Evolutionary conservation across 129 eudicot genomes (phyloP), one percentile per base, ranked within the genome.

Genomic region (Helianthus annuus): DNA sequence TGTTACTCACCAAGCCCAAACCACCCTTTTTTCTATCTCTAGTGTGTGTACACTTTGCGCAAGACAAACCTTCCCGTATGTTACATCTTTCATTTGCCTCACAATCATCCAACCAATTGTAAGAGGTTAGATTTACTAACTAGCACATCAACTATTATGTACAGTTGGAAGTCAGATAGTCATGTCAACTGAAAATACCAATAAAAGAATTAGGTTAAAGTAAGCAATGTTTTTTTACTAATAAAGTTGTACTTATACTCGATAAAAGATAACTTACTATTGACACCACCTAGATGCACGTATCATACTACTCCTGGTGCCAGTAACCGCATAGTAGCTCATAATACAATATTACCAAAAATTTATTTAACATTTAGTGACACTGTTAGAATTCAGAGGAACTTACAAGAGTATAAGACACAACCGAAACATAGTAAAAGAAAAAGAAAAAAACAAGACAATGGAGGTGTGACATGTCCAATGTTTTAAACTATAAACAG

Each of bases 181-280:
- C 56, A 71, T 24, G 76, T 29, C 56, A 72, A 22, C 56, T 32
- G 52, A 71, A 15, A 71, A 24, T 49, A 27, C 57, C 32, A 24
- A 45, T 48, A 44, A 12, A 51, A 19, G 6, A 19, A 53, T 5
- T 60, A 42, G 65, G 15, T 27, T 12, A 58, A 62, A 48, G 66
- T 13, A 64, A 27, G 22, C 69, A 44, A 22, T 59, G 15, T 14
- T 72, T 72, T 29, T 10, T 49, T 42, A 19, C 11, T 40, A 17
- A 14, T 42, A 58, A 57, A 71, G 32, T 71, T 57, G 63, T 27
- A 48, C 3, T 39, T 36, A 24, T 22, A 22, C 22, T 66, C 56
- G 0, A 15, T 57, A 24, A 57, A 29, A 57, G 39, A 57, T 57
- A 22, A 10, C 39, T 57, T 57, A 57, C 64, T 24, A 57, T 4